Evolutionary conservation across 768 basidiomycete species (phyloP), one percentile per base, ranked within the genome.

Genomic region (Tulasnella sp.): DNA sequence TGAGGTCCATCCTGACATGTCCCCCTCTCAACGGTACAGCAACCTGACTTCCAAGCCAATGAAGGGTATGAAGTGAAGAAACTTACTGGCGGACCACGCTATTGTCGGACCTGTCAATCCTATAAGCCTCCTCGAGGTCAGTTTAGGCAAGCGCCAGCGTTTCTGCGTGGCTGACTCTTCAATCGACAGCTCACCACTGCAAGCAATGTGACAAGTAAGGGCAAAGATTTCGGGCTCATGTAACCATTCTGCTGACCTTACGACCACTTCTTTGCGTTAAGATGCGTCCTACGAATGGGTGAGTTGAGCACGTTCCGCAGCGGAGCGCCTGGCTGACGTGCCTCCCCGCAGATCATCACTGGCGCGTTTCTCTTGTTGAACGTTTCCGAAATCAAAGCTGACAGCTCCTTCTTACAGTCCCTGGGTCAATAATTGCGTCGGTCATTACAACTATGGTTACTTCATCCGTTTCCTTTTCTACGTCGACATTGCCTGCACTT

Each of bases 371-470:
- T 42, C 42, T 58, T 72, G 42, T 72, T 0, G 34, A 46, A 28
- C 72, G 77, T 41, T 24, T 1, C 54, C 31, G 8, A 24, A 24
- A 41, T 60, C 24, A 11, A n/a, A 34, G 31, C 60, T 44, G 48
- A 46, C 75, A 54, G n/a, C 64, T 80, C 9, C 44, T 18, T 2
- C 8, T 28, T 78, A n/a, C n/a, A 82, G 81, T 85, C 95, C 95
- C 9, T 97, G 95, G 96, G 91, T 96, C 44, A 93, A 96, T 85
- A 98, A 96, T 83, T 97, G 97, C 84, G 93, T 99, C 82, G 98
- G 98, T 0, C 93, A 96, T 85, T 91, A 89, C 87, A 99, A 98
- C 85, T 92, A 98, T 82, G 85, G 87, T 11, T 75, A 82, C 82
- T 89, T 89, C 89, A 28, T 98, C 76, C 93, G 96, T 28, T 99